Evolutionary conservation across 176 grass and related monocot genomes (phyloP).

Genomic region (Carex kokanica): DNA sequence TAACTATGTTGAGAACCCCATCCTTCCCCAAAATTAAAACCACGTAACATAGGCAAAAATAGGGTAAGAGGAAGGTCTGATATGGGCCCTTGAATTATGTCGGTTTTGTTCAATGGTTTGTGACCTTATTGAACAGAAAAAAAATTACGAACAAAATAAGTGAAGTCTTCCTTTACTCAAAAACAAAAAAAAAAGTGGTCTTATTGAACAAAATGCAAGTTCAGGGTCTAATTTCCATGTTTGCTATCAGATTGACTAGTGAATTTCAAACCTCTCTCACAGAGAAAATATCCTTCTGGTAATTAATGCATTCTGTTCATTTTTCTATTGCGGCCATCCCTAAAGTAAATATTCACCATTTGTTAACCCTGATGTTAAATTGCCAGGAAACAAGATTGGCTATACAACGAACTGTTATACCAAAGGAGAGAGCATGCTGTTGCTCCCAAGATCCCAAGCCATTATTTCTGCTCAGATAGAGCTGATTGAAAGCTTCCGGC

Average conservation of each 20-base stretch:
- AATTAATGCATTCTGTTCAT: not conserved
- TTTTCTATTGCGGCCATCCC: not conserved
- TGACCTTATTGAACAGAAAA: not conserved
- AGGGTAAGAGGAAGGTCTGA: not conserved
- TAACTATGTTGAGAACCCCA: not conserved
- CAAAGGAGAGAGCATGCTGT: slow-evolving; percentile 49
- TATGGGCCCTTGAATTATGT: not conserved
- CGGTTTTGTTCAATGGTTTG: not conserved
- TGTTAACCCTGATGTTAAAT: not conserved
- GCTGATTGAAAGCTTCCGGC: slow-evolving; percentile 55
- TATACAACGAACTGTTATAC: slow-evolving; percentile 75
- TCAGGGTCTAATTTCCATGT: not conserved
- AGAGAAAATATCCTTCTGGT: not conserved
- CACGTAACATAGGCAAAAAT: not conserved
- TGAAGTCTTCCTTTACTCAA: no score
- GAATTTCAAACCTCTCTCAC: not conserved
- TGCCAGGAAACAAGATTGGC: slow-evolving; percentile 74
- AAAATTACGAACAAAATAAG: not conserved
- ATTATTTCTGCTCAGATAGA: slow-evolving; percentile 70
- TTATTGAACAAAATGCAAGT: not conserved
- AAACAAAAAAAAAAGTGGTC: not conserved
- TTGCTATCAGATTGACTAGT: not conserved
- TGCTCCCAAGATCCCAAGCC: slow-evolving; percentile 46
- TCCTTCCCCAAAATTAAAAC: not conserved
- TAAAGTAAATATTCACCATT: not conserved